Evolutionary conservation across 805 yeast species (phyloP), one percentile per base, ranked within the genome.

Genomic region (Suhomyces prunicola): DNA sequence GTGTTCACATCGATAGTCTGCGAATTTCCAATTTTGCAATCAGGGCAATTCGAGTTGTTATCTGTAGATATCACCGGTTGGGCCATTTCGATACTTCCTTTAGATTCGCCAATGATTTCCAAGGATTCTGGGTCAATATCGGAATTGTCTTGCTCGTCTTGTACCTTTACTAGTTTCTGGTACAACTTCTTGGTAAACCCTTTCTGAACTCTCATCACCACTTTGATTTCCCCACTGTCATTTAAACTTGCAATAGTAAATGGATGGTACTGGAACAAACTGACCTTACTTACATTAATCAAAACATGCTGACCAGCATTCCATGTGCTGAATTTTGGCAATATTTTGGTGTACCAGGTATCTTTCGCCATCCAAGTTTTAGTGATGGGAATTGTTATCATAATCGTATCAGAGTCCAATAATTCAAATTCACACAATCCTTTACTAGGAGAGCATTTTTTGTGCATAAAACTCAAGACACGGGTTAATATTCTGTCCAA

Each of bases 241-340:
- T 78, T 62, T 36, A 76, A 57, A 48, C 77, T 71, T 3, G 76
- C 61, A 48, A 78, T 74, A 2, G 82, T 76, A 60, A 79, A 79
- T 0, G 83, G 83, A 59, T 79, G 83, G 55, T 66, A 68, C 54
- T 77, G 80, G 42, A 74, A 58, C 6, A 59, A 55, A 2, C 68
- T 64, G 15, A 78, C 72, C 50, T 69, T 69, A 4, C 70, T 60
- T 6, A 79, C 77, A 47, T 68, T 74, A n/a, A 79, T 60, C 39
- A 65, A 68, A 10, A 78, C 68, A 58, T 79, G 80, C 59, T 77
- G 81, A 4, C 83, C 83, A 0, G 82, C 72, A 49, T 67, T 67
- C 83, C 83, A 79, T 15, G 66, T 65, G 19, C 74, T 68, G 19
- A 68, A 56, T n/a, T 67, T 64, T 3, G 80, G 80, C 26, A 71